A percentile compares a stretch with the other conserved stretches of the same genome.
phyloP scores from a whole-genome alignment of 495 filamentous ascomycete species.

The Xylaria scruposa region DNA sequence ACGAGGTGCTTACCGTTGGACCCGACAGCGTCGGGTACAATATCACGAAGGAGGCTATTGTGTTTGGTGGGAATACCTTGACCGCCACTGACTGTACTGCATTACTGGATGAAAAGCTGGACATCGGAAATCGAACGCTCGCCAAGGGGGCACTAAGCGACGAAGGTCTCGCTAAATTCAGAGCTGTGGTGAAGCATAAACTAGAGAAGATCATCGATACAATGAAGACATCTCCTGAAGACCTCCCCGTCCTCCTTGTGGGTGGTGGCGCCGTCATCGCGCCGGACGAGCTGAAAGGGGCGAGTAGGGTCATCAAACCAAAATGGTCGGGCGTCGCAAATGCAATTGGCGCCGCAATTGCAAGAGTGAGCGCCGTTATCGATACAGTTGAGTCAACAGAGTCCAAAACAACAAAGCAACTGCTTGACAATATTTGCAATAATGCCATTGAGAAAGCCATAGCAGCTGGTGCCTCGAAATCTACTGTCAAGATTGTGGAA shows the following conservation, averaged over 20 bases:
- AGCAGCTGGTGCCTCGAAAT: constrained; percentile 51
- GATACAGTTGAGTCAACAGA: constrained; percentile 47
- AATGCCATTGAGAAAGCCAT: constrained; percentile 44
- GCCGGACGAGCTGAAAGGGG: constrained; percentile 42
- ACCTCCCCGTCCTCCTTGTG: constrained; percentile 56
- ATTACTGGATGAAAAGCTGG: constrained; percentile 43
- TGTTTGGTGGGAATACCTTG: constrained; percentile 59
- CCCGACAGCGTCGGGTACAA: constrained; percentile 64
- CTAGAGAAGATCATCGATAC: constrained; percentile 56
- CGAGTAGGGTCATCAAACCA: constrained; percentile 48
- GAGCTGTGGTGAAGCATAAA: constrained; percentile 44
- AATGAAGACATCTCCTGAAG: constrained; percentile 57
- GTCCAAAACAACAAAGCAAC: constrained; percentile 33
- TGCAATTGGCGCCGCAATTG: constrained; percentile 58
- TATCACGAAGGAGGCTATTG: constrained; percentile 53
- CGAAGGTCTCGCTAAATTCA: constrained; percentile 43
- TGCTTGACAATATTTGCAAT: constrained; percentile 43
- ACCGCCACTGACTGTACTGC: constrained; percentile 60
- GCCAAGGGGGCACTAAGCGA: constrained; percentile 35
- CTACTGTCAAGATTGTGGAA: constrained; percentile 52
- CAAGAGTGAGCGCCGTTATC: constrained; percentile 45
- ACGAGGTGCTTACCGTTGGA: constrained; percentile 51
- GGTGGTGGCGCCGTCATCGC: constrained; percentile 52
- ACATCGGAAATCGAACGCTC: constrained; percentile 46
- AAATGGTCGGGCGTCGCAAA: constrained; percentile 58